Evolutionary conservation across 192 early-diverging fungal species (phyloP).

Genomic region (Coemansia aciculifera): DNA sequence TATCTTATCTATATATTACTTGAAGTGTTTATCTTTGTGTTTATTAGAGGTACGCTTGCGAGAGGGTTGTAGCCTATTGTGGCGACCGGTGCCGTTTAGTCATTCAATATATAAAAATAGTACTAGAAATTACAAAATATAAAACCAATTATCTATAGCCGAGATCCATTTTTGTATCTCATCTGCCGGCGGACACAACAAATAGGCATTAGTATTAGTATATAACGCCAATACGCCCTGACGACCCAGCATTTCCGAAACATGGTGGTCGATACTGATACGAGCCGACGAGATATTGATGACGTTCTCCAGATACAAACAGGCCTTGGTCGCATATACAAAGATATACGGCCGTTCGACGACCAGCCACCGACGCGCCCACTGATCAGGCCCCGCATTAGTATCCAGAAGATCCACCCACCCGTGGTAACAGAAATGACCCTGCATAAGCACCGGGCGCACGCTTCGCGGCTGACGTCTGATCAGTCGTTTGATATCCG

Average conservation of each 20-base stretch:
- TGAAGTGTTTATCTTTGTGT: no score
- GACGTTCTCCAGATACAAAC: conserved; percentile 70
- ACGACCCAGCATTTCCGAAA: conserved; percentile 36
- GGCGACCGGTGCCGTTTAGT: no score
- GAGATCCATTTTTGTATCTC: conserved; percentile 49
- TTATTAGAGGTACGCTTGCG: no score
- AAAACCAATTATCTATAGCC: conserved; percentile 54
- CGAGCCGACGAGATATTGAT: conserved; percentile 72
- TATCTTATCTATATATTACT: no score
- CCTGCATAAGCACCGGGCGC: conserved; percentile 23
- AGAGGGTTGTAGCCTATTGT: no score
- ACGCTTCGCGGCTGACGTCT: conserved; percentile 13
- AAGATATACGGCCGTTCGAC: conserved; percentile 74
- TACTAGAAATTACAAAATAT: conserved; percentile 21
- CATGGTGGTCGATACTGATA: conserved; percentile 16
- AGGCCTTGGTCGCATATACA: conserved; percentile 65
- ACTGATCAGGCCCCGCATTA: conserved; percentile 51
- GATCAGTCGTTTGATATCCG: conserved; percentile 16
- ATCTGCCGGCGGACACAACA: conserved; percentile 27
- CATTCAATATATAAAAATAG: background rate
- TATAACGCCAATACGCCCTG: conserved; percentile 38
- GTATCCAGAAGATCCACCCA: conserved; percentile 40
- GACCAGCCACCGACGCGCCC: conserved; percentile 81
- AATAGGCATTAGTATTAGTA: conserved; percentile 36
- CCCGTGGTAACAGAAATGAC: conserved; percentile 28